These are phyloP conservation scores for Chamaecrista fasciculata DNA, from an alignment of 306 rosid species.

Conservation along the genomic window DNA sequence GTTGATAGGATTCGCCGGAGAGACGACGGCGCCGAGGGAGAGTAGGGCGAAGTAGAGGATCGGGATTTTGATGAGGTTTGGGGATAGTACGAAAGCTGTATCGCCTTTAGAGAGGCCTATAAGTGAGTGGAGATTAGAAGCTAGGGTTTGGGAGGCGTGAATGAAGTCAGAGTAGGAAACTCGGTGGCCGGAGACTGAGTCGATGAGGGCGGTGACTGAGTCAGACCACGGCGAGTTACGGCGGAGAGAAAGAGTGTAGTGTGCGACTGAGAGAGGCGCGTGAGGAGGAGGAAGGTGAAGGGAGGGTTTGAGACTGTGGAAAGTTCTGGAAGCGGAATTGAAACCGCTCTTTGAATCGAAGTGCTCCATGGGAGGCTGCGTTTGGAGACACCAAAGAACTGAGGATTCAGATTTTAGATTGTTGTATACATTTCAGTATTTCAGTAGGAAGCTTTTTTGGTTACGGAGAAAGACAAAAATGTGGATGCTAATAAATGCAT, in stretches of 20 bases:
- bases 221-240: conserved; percentile 36
- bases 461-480: no score
- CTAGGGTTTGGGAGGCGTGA: conserved; percentile 34
- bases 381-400: background rate
- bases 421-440: no score
- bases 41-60: conserved; percentile 62
- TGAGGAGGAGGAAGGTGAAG: conserved; percentile 43
- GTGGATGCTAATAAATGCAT: no score
- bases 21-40: conserved; percentile 51
- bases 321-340: conserved; percentile 38
- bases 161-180: conserved; percentile 40
- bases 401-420: no score
- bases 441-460: no score
- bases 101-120: conserved; percentile 45
- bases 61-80: conserved; percentile 38
- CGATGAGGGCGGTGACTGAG: conserved; percentile 37
- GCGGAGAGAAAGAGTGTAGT: conserved; percentile 37
- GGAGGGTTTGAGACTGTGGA: conserved; percentile 47
- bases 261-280: conserved; percentile 38
- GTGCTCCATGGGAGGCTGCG: background rate
- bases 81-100: conserved; percentile 47
- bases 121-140: conserved; percentile 36
- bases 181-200: conserved; percentile 32
- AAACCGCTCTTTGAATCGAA: conserved; percentile 45
- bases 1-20: conserved; percentile 50